A percentile compares a stretch with the other conserved stretches of the same genome.
Evolutionary conservation across 1,284 basidiomycete genomes (phyloP).

Genomic region (Amylostereum areolatum): DNA sequence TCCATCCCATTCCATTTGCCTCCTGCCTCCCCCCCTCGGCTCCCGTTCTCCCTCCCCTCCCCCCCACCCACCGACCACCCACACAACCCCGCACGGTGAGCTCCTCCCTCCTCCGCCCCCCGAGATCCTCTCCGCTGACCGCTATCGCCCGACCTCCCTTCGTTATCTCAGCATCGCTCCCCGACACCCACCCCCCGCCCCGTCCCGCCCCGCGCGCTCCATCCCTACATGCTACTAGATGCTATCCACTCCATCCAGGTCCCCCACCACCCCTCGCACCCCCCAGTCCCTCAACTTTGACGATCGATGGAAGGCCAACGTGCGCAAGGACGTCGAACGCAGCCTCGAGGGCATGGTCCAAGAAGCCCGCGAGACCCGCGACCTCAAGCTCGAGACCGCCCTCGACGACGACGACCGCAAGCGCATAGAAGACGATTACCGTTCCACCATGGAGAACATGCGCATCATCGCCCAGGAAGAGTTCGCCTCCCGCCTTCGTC

Average conservation of each 20-base stretch:
- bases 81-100: constrained; percentile 6
- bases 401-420: neutral
- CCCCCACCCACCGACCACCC: constrained; percentile 1
- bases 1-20: constrained; percentile 6
- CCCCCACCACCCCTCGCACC: too few relatives aligned
- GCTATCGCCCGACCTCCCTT: too few relatives aligned
- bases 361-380: neutral
- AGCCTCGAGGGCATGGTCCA: neutral
- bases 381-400: neutral
- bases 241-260: neutral
- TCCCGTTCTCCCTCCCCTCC: constrained; percentile 6
- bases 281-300: too few relatives aligned
- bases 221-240: neutral
- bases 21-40: constrained; percentile 3
- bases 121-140: too few relatives aligned
- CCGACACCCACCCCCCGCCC: too few relatives aligned
- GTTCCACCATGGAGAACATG: neutral
- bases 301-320: neutral
- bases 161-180: neutral
- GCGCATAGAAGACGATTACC: neutral
- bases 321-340: neutral
- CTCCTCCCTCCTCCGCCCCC: neutral
- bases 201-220: neutral
- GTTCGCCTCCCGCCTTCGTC: neutral
- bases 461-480: neutral